phyloP scores from a whole-genome alignment of 306 rosid species.

The Trifolium fragiferum region DNA sequence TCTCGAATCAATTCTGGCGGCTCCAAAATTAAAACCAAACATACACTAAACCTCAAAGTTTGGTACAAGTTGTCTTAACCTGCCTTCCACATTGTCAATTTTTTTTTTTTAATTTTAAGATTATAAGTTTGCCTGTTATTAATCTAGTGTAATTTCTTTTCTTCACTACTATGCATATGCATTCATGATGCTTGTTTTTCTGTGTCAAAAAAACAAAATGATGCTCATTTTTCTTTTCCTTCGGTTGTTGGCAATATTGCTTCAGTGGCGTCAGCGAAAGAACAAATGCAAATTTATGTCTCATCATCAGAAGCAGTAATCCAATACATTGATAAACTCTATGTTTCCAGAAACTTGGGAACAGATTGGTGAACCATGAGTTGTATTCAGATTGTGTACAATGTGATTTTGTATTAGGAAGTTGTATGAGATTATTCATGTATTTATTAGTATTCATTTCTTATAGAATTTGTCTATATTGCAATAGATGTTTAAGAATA shows the following conservation, averaged over 20 bases:
- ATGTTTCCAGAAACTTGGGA: slow-evolving; percentile 77
- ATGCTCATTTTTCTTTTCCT: not conserved
- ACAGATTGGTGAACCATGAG: slow-evolving; percentile 71
- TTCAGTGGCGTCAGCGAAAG: slow-evolving; percentile 75
- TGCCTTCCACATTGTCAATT: slow-evolving; percentile 14
- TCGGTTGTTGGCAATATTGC: slow-evolving; percentile 28
- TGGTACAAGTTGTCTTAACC: not conserved
- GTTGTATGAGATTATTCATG: slow-evolving; percentile 18
- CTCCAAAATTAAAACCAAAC: too few relatives aligned
- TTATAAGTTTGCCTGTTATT: too few relatives aligned
- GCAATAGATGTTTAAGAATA: slow-evolving; percentile 26
- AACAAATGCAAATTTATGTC: slow-evolving; percentile 75
- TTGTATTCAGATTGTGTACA: slow-evolving; percentile 40
- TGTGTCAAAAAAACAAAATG: too few relatives aligned
- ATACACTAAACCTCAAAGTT: slow-evolving; percentile 7
- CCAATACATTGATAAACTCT: slow-evolving; percentile 76
- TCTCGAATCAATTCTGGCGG: too few relatives aligned
- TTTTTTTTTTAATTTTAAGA: not conserved
- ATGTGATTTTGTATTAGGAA: slow-evolving; percentile 31
- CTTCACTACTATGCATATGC: not conserved
- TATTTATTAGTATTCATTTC: slow-evolving; percentile 29
- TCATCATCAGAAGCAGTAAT: slow-evolving; percentile 65
- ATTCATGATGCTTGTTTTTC: too few relatives aligned
- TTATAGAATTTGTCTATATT: slow-evolving; percentile 30
- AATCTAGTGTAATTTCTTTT: not conserved